These are phyloP conservation scores for Cantharellus anzutake DNA, from an alignment of 768 basidiomycete species.

Conservation along the genomic window DNA sequence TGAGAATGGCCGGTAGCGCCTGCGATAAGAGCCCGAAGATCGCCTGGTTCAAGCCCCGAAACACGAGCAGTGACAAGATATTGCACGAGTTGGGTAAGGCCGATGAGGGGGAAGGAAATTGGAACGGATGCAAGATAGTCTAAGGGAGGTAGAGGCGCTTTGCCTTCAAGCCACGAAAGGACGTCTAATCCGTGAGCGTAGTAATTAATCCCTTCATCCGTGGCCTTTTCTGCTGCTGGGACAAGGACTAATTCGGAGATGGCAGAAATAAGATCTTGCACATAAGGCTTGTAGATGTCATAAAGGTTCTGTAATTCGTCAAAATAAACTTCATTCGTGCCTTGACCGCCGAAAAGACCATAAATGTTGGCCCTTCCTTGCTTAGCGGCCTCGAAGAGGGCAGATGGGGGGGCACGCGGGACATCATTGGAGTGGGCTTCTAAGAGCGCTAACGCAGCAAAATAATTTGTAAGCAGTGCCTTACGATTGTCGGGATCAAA, in stretches of 20 bases:
- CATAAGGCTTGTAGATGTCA: slow-evolving; percentile 80
- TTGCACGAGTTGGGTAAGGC: slow-evolving; percentile 86
- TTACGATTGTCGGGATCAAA: slow-evolving; percentile 63
- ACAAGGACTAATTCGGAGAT: slow-evolving; percentile 48
- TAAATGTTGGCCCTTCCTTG: slow-evolving; percentile 57
- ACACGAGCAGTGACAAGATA: slow-evolving; percentile 71
- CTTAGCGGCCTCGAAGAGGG: slow-evolving; percentile 44
- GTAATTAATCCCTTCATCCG: slow-evolving; percentile 28
- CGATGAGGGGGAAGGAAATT: slow-evolving; percentile 88
- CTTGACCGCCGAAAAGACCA: slow-evolving; percentile 94
- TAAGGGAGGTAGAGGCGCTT: slow-evolving; percentile 48
- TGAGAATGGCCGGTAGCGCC: slow-evolving; percentile 97
- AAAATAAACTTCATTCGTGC: slow-evolving; percentile 95
- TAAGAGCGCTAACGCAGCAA: slow-evolving; percentile 49
- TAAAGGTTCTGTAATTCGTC: slow-evolving; percentile 85
- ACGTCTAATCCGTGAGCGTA: slow-evolving; percentile 74
- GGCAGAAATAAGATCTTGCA: slow-evolving; percentile 45
- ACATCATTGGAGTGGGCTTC: slow-evolving; percentile 35
- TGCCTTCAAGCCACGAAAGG: slow-evolving; percentile 63
- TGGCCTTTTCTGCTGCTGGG: slow-evolving; percentile 45
- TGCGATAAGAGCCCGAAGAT: slow-evolving; percentile 53
- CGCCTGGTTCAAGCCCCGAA: slow-evolving; percentile 53
- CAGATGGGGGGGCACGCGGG: slow-evolving; percentile 41
- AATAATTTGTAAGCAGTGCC: slow-evolving; percentile 62
- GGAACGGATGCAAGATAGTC: slow-evolving; percentile 86